Conservation (phyloP, 148 eudicot genomes). For the Cornus florida region DNA sequence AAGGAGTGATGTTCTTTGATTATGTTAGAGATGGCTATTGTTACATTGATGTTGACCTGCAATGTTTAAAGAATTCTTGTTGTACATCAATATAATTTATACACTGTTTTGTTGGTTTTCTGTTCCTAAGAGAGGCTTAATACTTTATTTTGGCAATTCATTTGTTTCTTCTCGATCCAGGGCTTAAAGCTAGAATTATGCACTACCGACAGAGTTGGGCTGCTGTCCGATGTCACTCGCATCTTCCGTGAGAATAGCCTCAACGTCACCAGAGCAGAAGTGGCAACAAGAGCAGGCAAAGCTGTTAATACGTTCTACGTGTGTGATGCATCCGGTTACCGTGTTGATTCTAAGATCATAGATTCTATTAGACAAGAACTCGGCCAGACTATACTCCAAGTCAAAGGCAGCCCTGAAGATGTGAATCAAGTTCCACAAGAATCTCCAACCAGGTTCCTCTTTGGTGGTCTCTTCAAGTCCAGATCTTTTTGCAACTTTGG, state of each 20-base stretch:
- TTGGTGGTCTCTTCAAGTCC: conserved; percentile 88
- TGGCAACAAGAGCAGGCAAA: conserved; percentile 71
- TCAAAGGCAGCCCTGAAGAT: conserved; percentile 60
- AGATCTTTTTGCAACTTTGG: conserved; percentile 84
- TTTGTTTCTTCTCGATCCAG: conserved; percentile 28
- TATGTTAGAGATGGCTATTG: conserved; percentile 5
- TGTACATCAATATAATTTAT: background rate
- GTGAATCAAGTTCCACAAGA: conserved; percentile 55
- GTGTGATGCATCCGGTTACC: conserved; percentile 78
- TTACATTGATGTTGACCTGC: background rate
- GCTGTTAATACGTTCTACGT: conserved; percentile 87
- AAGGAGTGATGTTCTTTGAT: background rate
- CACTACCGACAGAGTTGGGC: conserved; percentile 79
- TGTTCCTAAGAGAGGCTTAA: background rate
- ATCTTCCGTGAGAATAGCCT: conserved; percentile 93
- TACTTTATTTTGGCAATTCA: background rate
- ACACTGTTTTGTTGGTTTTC: background rate
- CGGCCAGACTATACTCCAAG: conserved; percentile 83
- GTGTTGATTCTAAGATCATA: conserved; percentile 76
- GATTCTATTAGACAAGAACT: conserved; percentile 72
- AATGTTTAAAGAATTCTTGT: background rate
- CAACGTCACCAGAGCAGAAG: conserved; percentile 78
- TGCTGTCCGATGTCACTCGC: conserved; percentile 75
- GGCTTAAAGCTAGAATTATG: conserved; percentile 90
- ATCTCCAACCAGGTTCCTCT: conserved; percentile 72